These are phyloP conservation scores for Fusarium irregulare DNA, from an alignment of 2,329 filamentous ascomycete genomes.

Conservation along the genomic window DNA sequence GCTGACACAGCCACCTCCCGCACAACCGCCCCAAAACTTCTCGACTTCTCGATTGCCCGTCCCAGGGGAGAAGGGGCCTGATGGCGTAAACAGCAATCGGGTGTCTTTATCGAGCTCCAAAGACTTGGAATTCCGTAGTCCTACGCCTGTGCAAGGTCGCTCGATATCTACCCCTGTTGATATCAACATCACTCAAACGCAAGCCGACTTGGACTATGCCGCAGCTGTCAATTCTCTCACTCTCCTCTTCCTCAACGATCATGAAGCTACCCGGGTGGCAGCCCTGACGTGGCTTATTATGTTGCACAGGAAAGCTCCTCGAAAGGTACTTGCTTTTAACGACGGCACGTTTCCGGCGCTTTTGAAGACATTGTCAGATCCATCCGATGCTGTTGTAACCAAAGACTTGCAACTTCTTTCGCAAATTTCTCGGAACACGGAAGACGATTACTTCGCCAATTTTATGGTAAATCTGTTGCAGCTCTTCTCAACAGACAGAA, in stretches of 20 bases:
- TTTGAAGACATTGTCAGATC: conserved; percentile 95
- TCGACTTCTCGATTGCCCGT: conserved; percentile 57
- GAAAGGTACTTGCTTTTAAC: conserved; percentile 93
- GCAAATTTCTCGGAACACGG: conserved; percentile 95
- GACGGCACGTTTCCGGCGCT: conserved; percentile 96
- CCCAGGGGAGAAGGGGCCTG: conserved; percentile 56
- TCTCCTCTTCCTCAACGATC: conserved; percentile 92
- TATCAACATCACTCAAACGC: conserved; percentile 58
- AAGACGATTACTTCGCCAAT: conserved; percentile 96
- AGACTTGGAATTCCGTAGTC: conserved; percentile 64
- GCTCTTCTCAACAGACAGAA: conserved; percentile 93
- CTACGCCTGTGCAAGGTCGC: conserved; percentile 63
- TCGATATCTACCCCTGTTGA: conserved; percentile 59
- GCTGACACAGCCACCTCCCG: conserved; percentile 43
- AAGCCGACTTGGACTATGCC: conserved; percentile 90
- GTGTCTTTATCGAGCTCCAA: conserved; percentile 64
- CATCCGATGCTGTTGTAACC: conserved; percentile 94
- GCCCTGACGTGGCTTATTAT: conserved; percentile 97
- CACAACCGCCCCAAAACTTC: conserved; percentile 45
- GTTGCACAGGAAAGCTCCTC: conserved; percentile 93
- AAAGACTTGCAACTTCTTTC: conserved; percentile 93
- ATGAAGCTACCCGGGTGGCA: conserved; percentile 94
- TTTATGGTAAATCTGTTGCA: conserved; percentile 98
- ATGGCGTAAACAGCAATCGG: conserved; percentile 61
- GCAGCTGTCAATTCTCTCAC: conserved; percentile 94